phyloP scores from a whole-genome alignment of 148 eudicot genomes.

The Fagopyrum tataricum region DNA sequence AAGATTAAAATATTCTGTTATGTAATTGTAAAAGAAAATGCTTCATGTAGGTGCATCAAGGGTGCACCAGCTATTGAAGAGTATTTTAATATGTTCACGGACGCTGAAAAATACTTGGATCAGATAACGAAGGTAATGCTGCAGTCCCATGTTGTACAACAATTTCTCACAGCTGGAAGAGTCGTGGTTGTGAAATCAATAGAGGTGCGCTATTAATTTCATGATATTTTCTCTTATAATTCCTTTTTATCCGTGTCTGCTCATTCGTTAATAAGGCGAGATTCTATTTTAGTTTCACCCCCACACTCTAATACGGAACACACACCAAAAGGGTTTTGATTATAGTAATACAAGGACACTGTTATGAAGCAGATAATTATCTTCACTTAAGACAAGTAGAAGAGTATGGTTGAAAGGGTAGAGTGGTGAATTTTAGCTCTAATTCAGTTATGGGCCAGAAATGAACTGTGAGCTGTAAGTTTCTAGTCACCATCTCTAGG shows the following conservation, averaged over 20 bases:
- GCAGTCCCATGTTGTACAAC: constrained; percentile 59
- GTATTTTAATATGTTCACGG: constrained; percentile 54
- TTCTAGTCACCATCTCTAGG: too few relatives aligned
- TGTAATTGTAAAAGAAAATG: background rate
- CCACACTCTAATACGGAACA: background rate
- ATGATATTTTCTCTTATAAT: background rate
- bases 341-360: background rate
- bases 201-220: constrained; percentile 48
- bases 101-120: constrained; percentile 60
- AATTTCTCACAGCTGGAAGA: constrained; percentile 68
- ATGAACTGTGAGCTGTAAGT: too few relatives aligned
- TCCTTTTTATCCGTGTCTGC: background rate
- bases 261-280: background rate
- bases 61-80: constrained; percentile 97
- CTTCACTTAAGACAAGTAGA: background rate
- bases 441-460: background rate
- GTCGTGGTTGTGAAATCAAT: constrained; percentile 83
- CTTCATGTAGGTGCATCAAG: constrained; percentile 68
- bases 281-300: background rate
- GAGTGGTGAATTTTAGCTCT: background rate
- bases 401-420: background rate
- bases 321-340: background rate
- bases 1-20: background rate
- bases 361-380: background rate
- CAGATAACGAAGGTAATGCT: constrained; percentile 69